Evolutionary conservation across 345 rosid genomes (phyloP), one percentile per base, ranked within the genome.

Genomic region (Rhizophora apiculata): DNA sequence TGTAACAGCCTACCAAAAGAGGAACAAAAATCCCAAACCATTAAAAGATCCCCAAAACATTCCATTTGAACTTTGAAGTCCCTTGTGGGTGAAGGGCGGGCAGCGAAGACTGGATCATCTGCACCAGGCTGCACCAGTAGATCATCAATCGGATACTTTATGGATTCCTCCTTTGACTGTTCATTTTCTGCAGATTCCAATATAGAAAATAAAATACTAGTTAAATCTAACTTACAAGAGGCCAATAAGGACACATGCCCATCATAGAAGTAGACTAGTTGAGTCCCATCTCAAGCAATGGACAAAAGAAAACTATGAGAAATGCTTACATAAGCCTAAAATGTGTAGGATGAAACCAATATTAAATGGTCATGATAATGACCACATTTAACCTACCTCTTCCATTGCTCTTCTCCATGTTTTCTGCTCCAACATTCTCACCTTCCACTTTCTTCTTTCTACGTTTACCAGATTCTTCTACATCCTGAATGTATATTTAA

Each of bases 21-120:
- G 63, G 87, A 83, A 79, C 98, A 95, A 80, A 92, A 92, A 73
- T 95, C 97, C 99, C 99, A 95, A 74, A 92, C 87, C 98, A 85
- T 85, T 66, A 95, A 78, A 79, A 95, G 92, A 84, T 95, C 88
- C 60, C 96, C 97, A 53, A 90, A 84, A 69, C 86, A 92, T 71
- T 86, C 84, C 82, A 87, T 77, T 19, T 93, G 86, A 80, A 90
- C 82, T 75, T 74, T 84, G 76, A 95, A 95, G 68, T 92, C 94
- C 75, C 85, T 87, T 64, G 88, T 84, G 56, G 92, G 96, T 69
- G 84, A 77, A 79, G 99, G 97, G 27, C 90, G 89, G 52, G 72
- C 86, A 29, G 87, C 79, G 70, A 92, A 83, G 72, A 79, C 79
- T 64, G 96, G 90, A 77, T 86, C 95, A 74, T 89, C 89, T 30